These are phyloP conservation scores for Turnera subulata DNA, from an alignment of 345 rosid species.

Conservation along the genomic window DNA sequence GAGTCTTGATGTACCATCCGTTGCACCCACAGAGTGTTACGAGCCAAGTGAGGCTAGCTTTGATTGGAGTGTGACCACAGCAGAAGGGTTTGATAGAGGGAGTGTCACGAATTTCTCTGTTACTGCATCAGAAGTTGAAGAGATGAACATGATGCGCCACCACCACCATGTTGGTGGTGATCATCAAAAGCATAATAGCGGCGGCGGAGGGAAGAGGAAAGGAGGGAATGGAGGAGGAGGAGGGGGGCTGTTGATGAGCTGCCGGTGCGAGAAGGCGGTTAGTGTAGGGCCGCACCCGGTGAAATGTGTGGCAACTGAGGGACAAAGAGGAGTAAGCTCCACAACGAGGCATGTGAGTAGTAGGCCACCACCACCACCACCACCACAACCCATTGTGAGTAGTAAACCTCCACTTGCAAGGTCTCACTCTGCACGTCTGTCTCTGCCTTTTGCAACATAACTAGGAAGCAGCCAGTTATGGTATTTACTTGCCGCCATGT, in stretches of 20 bases:
- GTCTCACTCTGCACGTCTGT: constrained; percentile 35
- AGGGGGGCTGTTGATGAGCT: constrained; percentile 46
- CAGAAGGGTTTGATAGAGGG: constrained; percentile 49
- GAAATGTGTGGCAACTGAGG: constrained; percentile 22
- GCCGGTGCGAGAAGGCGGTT: constrained; percentile 78
- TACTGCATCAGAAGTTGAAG: constrained; percentile 43
- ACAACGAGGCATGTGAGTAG: constrained; percentile 35
- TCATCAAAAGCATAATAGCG: not conserved
- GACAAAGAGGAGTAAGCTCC: constrained; percentile 14
- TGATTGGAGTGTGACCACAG: constrained; percentile 87
- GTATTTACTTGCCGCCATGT: not conserved
- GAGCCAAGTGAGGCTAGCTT: constrained; percentile 91
- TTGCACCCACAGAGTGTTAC: constrained; percentile 47
- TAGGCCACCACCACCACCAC: constrained; percentile 25
- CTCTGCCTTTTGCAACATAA: constrained; percentile 28
- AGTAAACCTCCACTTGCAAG: constrained; percentile 34
- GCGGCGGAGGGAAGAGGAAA: constrained; percentile 17
- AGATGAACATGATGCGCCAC: constrained; percentile 18
- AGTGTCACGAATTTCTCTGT: constrained; percentile 46
- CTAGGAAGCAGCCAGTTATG: not conserved
- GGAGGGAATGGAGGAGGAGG: constrained; percentile 22
- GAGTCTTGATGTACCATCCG: constrained; percentile 26
- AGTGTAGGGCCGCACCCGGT: constrained; percentile 61
- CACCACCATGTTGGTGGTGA: too few species aligned
- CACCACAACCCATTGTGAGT: too few species aligned